Base-by-base conservation (phyloP, 1,284 basidiomycete genomes). In the Boletus semigastroideus region DNA sequence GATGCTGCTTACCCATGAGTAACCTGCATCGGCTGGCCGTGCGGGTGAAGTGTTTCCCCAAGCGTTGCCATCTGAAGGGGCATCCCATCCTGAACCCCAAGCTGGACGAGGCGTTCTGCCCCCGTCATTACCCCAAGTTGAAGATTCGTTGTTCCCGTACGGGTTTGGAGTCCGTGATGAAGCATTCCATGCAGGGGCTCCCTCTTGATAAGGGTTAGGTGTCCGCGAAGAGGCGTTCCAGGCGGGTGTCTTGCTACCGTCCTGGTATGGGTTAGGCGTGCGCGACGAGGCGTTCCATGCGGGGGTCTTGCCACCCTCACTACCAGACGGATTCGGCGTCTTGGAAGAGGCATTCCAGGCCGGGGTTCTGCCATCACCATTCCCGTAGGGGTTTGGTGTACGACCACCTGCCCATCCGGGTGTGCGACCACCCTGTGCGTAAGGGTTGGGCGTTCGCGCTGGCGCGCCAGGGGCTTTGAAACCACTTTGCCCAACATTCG, bases 311-410 rank as follows among this genome's bases (percentile, higher is more conserved):
- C 84, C 70, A 56, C 78, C 75, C 42, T 73, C 73, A 17, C 72
- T 50, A 11, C 67, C 75, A 59, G 84, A 84, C 6, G 87, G 85
- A 62, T 88, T 90, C 1, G 88, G 86, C 17, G 87, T 90, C 51
- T 77, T 73, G 14, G 66, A 63, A 3, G 64, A 62, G 8, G 68
- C 70, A 44, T 73, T 75, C 79, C 77, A 80, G 28, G 74, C 80
- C 0, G 88, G 87, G 8, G 88, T 92, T 50, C 82, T 80, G 17
- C 84, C 72, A 55, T 78, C 76, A 51, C 73, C 73, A 44, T 71
- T 63, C 14, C 72, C 69, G 53, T 84, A 83, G 13, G 82, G 84
- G 60, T 85, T 86, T 6, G 80, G 79, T 28, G 83, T 85, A 45
- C 79, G 78, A 25, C 77, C 72, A 36, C 61, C 56, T 17, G 66